Evolutionary conservation across 2,329 filamentous ascomycete genomes (phyloP).

Genomic region (Pestalotiopsis fici): DNA sequence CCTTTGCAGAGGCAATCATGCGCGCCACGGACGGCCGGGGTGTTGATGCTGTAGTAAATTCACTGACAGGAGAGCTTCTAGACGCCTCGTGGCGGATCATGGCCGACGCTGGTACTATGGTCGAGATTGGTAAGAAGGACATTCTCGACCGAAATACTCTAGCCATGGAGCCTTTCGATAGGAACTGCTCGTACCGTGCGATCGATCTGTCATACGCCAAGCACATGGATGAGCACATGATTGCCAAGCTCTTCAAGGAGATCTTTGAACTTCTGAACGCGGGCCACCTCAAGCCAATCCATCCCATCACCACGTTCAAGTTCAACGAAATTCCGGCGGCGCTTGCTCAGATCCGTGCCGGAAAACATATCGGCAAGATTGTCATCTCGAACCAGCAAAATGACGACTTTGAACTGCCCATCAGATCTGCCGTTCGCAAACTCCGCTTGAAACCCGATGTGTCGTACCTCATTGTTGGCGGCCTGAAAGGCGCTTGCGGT

Average conservation of each 20-base stretch:
- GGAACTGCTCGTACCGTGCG: constrained; percentile 18
- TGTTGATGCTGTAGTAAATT: constrained; percentile 20
- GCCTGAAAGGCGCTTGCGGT: constrained; percentile 33
- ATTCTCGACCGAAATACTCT: constrained; percentile 16
- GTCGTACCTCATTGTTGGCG: constrained; percentile 33
- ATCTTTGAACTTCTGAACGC: constrained; percentile 14
- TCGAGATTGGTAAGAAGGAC: constrained; percentile 21
- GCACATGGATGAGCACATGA: neutral
- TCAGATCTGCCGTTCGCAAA: neutral
- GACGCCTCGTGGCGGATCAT: constrained; percentile 16
- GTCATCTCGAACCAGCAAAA: constrained; percentile 12
- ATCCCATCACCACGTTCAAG: constrained; percentile 21
- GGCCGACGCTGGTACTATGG: constrained; percentile 19
- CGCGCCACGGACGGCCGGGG: constrained; percentile 25
- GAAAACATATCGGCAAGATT: constrained; percentile 37
- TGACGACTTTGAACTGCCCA: neutral
- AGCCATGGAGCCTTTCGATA: constrained; percentile 21
- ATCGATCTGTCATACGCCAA: constrained; percentile 10
- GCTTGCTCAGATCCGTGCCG: constrained; percentile 35
- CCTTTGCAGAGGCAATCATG: constrained; percentile 27
- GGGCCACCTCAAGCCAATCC: constrained; percentile 16
- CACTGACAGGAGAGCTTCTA: constrained; percentile 15
- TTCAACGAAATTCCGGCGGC: constrained; percentile 25
- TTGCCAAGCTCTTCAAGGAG: constrained; percentile 4
- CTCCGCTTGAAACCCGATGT: constrained; percentile 9